Evolutionary conservation across 1,284 basidiomycete genomes (phyloP), one percentile per base, ranked within the genome.

Genomic region (Ceratobasidium sp.): DNA sequence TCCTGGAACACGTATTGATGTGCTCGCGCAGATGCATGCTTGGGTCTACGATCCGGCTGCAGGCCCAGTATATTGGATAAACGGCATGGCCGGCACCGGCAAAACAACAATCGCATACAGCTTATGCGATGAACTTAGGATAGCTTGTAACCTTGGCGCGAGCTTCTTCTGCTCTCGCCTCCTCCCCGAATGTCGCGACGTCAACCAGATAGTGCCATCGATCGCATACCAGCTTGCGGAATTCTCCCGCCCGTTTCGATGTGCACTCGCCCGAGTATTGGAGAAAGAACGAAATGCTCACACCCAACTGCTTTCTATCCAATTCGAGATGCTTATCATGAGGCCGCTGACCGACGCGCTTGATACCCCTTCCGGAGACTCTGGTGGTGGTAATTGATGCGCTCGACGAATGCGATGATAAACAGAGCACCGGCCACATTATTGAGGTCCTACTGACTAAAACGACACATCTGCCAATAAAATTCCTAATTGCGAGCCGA

Each of bases 341-440:
- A 8, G 1, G 1, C 56, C 56, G 29, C 56, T 58, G 1, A 6
- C 3, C 1, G 40, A 58, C 8, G 40, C 45, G 1, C 12, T 25
- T 17, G 1, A 6, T 22, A 58, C 56, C 4, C n/a, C 20, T 58
- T 27, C 56, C 56, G n/a, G 17, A 25, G 1, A 27, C 17, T 40
- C 17, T 58, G 4, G 56, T 58, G 10, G 42, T 58, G 15, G 40
- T 58, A 4, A 45, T 58, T 10, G 56, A 58, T 45, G 56, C 56
- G 5, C 40, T 58, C 1, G 56, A 58, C 31, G 56, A 58, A 20
- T 58, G 38, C 27, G 17, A 7, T n/a, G 15, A 45, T 17, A 45
- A 45, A 17, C 17, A 45, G 15, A 5, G 15, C 6, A 17, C 15
- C 4, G 42, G 15, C 6, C 42, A 6, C 17, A 45, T 45, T 4